A percentile compares a stretch with the other conserved stretches of the same genome.
phyloP scores from a whole-genome alignment of 768 basidiomycete genomes.

The Leccinum boreale region DNA sequence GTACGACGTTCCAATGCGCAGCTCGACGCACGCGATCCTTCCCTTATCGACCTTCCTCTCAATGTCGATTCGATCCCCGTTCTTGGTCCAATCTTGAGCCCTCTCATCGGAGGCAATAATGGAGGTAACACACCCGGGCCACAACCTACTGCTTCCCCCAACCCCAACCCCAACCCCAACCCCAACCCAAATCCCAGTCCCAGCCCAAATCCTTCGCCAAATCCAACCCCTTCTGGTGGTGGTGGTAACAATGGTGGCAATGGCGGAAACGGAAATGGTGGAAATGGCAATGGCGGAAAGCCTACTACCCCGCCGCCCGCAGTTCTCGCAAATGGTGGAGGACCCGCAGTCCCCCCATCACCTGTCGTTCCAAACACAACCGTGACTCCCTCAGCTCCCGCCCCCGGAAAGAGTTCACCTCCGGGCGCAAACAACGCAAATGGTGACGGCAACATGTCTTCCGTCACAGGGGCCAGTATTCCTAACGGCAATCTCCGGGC shows the following conservation, averaged over 20 bases:
- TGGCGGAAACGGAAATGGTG: background rate
- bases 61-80: constrained; percentile 34
- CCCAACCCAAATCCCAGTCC: background rate
- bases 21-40: constrained; percentile 37
- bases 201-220: background rate
- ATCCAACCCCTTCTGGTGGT: background rate
- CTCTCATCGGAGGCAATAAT: constrained; percentile 29
- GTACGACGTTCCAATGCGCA: constrained; percentile 8
- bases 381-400: background rate
- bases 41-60: constrained; percentile 37
- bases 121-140: background rate
- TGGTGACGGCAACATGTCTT: background rate
- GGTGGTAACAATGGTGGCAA: background rate
- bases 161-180: background rate
- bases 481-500: background rate
- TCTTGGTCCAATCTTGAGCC: constrained; percentile 34
- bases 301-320: background rate
- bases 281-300: background rate
- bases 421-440: background rate
- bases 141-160: constrained; percentile 4
- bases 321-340: background rate
- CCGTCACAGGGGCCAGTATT: background rate
- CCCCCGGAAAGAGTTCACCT: background rate
- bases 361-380: background rate
- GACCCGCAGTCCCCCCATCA: background rate